Conservation (phyloP, 192 early-diverging fungal species). For the Powellomyces hirtus region DNA sequence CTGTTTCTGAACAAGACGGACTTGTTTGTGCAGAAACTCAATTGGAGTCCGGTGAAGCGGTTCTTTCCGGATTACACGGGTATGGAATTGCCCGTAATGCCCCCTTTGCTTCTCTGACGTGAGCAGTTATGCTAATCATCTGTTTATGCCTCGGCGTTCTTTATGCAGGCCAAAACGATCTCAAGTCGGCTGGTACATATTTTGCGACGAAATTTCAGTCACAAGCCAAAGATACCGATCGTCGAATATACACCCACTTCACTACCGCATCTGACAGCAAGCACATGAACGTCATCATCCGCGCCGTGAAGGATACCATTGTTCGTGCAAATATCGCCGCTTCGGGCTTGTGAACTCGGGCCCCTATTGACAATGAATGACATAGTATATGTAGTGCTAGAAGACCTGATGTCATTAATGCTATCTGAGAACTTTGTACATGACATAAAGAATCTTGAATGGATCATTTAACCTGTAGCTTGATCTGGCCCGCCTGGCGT, state of each 20-base stretch:
- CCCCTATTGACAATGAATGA: no score
- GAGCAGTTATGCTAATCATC: neutral
- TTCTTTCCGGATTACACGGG: slow-evolving; percentile 48
- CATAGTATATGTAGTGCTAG: no score
- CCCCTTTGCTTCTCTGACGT: no score
- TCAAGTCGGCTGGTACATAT: slow-evolving; percentile 29
- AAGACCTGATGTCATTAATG: no score
- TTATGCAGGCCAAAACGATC: slow-evolving; percentile 21
- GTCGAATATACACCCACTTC: slow-evolving; percentile 51
- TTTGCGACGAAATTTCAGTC: slow-evolving; percentile 32
- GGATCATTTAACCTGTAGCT: no score
- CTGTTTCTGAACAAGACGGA: slow-evolving; percentile 55
- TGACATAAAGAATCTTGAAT: no score
- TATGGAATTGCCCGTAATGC: slow-evolving; percentile 4
- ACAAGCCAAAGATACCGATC: slow-evolving; percentile 17
- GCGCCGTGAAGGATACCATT: slow-evolving; percentile 69
- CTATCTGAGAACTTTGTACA: no score
- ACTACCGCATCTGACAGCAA: slow-evolving; percentile 89
- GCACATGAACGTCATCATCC: slow-evolving; percentile 85
- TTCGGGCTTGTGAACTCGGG: slow-evolving; percentile 22
- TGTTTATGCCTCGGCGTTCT: neutral
- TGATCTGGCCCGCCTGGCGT: no score
- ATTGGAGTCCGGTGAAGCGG: slow-evolving; percentile 28
- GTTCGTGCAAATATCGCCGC: slow-evolving; percentile 24
- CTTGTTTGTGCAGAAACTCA: slow-evolving; percentile 41